phyloP scores from a whole-genome alignment of 2,329 filamentous ascomycete species.

The Cadophora sp. region DNA sequence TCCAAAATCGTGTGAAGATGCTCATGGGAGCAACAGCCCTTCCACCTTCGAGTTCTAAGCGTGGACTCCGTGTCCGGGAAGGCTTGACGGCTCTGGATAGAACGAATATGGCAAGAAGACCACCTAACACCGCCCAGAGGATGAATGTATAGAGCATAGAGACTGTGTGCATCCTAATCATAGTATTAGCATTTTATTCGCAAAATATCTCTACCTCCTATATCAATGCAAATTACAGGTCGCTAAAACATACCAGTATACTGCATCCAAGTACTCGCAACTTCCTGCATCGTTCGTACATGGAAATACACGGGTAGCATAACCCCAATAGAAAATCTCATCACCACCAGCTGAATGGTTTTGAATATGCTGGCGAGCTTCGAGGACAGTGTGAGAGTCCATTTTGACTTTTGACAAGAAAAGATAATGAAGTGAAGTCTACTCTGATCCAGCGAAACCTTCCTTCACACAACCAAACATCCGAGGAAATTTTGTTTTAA shows the following conservation, averaged over 20 bases:
- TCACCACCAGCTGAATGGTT: conserved; percentile 11
- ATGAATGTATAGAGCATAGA: conserved; percentile 63
- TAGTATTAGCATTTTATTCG: background rate
- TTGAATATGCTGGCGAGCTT: conserved; percentile 11
- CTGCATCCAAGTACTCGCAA: conserved; percentile 63
- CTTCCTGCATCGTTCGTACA: conserved; percentile 64
- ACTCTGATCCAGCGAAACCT: background rate
- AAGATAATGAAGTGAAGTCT: background rate
- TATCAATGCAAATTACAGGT: background rate
- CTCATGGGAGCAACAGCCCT: conserved; percentile 31
- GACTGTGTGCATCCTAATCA: conserved; percentile 52
- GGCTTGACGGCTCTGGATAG: conserved; percentile 45
- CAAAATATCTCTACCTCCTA: no score
- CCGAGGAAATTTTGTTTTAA: background rate
- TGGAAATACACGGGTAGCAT: conserved; percentile 58
- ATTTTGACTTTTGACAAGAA: background rate
- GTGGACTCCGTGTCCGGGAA: conserved; percentile 1
- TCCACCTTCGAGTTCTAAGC: background rate
- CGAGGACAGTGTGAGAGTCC: conserved; percentile 3
- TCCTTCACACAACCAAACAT: background rate
- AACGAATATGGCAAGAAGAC: conserved; percentile 52
- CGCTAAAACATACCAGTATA: conserved; percentile 51
- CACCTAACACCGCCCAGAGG: conserved; percentile 60
- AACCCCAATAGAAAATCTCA: conserved; percentile 55
- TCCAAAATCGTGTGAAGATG: conserved; percentile 11